These are phyloP conservation scores for Botrytis cinerea DNA, from an alignment of 2,329 filamentous ascomycete genomes.

Conservation along the genomic window DNA sequence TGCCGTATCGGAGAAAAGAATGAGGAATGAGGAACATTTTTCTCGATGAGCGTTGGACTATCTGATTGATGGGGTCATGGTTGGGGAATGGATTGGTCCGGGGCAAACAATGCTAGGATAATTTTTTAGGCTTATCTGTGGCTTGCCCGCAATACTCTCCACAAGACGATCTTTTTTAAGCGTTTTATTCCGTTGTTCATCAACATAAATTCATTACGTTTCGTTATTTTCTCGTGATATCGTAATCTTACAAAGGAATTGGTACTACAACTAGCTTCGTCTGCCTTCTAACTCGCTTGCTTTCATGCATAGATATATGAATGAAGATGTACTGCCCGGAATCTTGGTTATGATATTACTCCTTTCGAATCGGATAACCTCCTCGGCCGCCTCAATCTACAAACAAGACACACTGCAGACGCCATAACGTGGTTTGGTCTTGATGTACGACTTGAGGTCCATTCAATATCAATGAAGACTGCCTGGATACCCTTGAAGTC, in stretches of 20 bases:
- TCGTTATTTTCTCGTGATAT: conserved; percentile 2
- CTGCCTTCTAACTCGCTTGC: background rate
- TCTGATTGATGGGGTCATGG: conserved; percentile 3
- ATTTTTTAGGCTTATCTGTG: conserved; percentile 24
- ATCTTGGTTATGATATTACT: conserved; percentile 17
- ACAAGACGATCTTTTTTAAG: background rate
- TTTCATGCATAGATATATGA: conserved; percentile 8
- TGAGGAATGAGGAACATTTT: background rate
- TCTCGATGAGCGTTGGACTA: background rate
- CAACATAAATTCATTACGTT: conserved; percentile 11
- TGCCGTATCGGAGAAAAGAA: conserved; percentile 16
- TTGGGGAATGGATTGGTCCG: conserved; percentile 14
- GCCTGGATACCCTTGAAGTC: background rate
- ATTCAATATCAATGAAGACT: background rate
- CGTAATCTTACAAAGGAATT: background rate
- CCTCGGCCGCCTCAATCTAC: conserved; percentile 17
- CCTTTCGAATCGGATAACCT: conserved; percentile 10
- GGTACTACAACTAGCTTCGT: background rate
- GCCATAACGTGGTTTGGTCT: conserved; percentile 17
- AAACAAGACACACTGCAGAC: background rate
- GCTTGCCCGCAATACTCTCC: conserved; percentile 1
- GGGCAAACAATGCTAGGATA: conserved; percentile 14
- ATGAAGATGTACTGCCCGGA: conserved; percentile 7
- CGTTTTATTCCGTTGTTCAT: conserved; percentile 19
- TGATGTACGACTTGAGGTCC: background rate